Evolutionary conservation across 768 basidiomycete species (phyloP), one percentile per base, ranked within the genome.

Genomic region (Termitomyces sp.): DNA sequence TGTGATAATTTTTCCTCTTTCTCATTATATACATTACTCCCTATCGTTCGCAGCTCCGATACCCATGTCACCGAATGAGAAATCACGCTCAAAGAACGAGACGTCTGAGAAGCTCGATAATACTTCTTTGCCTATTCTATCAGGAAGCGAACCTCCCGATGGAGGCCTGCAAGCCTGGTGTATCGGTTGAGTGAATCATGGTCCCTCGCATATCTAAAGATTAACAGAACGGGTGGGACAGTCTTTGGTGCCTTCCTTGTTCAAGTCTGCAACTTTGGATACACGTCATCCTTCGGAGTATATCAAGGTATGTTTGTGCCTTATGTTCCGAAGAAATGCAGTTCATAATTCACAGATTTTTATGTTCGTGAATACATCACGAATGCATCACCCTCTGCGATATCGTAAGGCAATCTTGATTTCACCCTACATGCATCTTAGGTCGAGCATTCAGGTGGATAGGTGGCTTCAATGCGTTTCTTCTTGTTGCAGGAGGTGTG

Each of bases 381-480:
- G 28, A 70, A 71, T 38, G 53, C 72, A 54, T 70, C 76, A 0
- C 36, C 76, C 7, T 79, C 77, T 26, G 64, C 71, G 26, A 75
- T 79, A n/a, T 70, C 77, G 77, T 76, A 55, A 60, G 77, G 16
- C 28, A 8, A 8, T 1, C 14, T 56, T n/a, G 28, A 7, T 4
- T 44, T 36, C 28, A 18, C n/a, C 32, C 9, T 56, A 8, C 8
- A 3, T 6, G 20, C 7, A 40, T 47, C 6, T 23, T 48, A 54
- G 41, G 7, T 14, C 10, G 28, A 38, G 5, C 7, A 13, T 49
- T 14, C 48, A 68, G 65, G 16, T 66, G 65, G 65, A 64, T 66
- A 46, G 63, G 80, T 4, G 77, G 79, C 18, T 66, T 72, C 12
- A 79, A 82, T 54, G 72, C 75, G 4, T 77, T 77, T 56, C 65